Evolutionary conservation across 805 yeast genomes (phyloP), one percentile per base, ranked within the genome.

Genomic region (Candida sakaeoensis): DNA sequence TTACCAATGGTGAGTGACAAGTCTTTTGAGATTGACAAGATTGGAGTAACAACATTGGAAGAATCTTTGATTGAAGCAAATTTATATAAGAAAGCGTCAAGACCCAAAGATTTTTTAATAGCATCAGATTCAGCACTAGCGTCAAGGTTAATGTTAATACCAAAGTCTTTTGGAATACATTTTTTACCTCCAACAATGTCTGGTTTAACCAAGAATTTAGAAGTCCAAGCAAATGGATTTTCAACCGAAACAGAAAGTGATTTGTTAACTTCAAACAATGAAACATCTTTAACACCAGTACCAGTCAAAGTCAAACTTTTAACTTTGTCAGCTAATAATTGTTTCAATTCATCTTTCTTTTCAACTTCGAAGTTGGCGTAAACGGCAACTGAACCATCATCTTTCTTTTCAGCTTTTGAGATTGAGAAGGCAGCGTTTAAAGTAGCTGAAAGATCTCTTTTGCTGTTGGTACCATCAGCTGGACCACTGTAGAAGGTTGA

Each of bases 341-440:
- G 17, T 26, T 42, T 35, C 35, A 56, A 45, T 31, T 52, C 34
- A 28, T 50, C 53, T 37, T 52, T 41, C 33, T 51, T 49, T 26
- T 48, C 52, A 18, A 54, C 45, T 42, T 55, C 48, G 37, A 53
- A 58, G 47, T 58, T 55, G 40, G 47, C 36, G 23, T 51, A 53
- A 24, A 53, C 51, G 33, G 49, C 46, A 46, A 37, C 54, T 19
- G 39, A 40, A 34, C 46, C 55, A 16, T 49, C 54, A 19, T 39
- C 50, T n/a, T 45, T 49, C 31, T 41, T 43, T 31, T 45, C 48
- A 18, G 52, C 57, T 31, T 55, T 51, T 21, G 60, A 53, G 15
- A 58, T 51, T 8, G 47, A 50, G 40, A 58, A 47, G 12, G 54
- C 55, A 35, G 60, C 61, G 32, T 47, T 43, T 23, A 61, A 60